These are phyloP conservation scores for Sonneratia alba DNA, from an alignment of 345 rosid genomes.

Conservation along the genomic window DNA sequence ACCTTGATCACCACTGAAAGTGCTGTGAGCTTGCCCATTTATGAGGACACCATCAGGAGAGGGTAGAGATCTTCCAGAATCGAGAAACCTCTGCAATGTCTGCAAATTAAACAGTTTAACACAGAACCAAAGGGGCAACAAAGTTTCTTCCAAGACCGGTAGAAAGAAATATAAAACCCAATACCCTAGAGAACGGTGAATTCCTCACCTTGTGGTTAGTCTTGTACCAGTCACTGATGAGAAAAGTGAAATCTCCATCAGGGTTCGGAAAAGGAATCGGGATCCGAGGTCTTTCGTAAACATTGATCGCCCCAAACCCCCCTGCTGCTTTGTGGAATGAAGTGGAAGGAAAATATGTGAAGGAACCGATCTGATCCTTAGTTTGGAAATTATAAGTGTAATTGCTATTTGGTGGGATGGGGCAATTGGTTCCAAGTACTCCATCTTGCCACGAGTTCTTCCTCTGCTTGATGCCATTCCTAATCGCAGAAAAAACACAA, in stretches of 20 bases:
- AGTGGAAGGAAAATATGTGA: slow-evolving; percentile 70
- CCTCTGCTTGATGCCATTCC: slow-evolving; percentile 91
- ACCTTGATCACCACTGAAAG: slow-evolving; percentile 32
- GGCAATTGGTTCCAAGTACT: slow-evolving; percentile 76
- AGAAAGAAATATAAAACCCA: too few species aligned
- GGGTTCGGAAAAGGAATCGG: slow-evolving; percentile 69
- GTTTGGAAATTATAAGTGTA: slow-evolving; percentile 76
- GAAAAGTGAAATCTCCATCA: slow-evolving; percentile 58
- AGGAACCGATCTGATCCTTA: slow-evolving; percentile 88
- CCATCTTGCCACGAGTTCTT: slow-evolving; percentile 93
- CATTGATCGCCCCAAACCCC: slow-evolving; percentile 63
- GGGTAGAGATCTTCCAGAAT: slow-evolving; percentile 64
- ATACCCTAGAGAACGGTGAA: not conserved
- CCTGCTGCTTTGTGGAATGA: slow-evolving; percentile 78
- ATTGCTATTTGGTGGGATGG: slow-evolving; percentile 71
- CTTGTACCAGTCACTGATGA: slow-evolving; percentile 79
- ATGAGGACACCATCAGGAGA: slow-evolving; percentile 38
- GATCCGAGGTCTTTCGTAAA: slow-evolving; percentile 52
- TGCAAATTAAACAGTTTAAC: slow-evolving; percentile 10
- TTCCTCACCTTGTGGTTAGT: slow-evolving; percentile 58
- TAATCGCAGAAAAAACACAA: not conserved
- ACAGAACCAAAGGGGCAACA: not conserved
- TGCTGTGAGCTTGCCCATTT: slow-evolving; percentile 27
- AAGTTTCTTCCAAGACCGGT: not conserved
- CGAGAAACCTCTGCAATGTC: slow-evolving; percentile 40